Percentiles rank a stretch among this genome's conserved stretches.
Conservation (phyloP, 2,329 filamentous ascomycete genomes). For the Aspergillus awamori region DNA sequence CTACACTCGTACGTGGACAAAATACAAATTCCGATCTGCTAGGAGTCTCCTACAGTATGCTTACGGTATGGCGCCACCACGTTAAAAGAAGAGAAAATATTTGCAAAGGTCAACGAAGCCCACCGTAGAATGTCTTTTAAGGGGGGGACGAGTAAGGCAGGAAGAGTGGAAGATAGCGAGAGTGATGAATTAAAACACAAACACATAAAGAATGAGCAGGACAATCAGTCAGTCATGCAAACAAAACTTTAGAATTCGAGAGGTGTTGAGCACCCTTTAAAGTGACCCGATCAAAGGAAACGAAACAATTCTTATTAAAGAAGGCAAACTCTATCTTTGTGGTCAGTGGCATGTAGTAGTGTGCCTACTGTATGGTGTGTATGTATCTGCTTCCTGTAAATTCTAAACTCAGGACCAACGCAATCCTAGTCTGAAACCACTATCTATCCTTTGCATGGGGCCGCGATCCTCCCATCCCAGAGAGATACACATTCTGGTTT, state of each 20-base stretch:
- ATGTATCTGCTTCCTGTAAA: too few relatives aligned
- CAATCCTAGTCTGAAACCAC: conserved; percentile 6
- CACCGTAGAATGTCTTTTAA: not conserved
- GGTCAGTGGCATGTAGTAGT: conserved; percentile 1
- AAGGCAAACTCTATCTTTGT: conserved; percentile 1
- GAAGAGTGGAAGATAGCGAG: not conserved
- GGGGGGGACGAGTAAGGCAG: not conserved
- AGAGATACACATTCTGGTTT: not conserved
- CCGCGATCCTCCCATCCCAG: conserved; percentile 7
- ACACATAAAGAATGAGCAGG: not conserved
- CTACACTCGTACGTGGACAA: conserved; percentile 6
- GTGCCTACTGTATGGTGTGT: too few relatives aligned
- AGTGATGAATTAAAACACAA: not conserved
- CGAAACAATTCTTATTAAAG: not conserved
- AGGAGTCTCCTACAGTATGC: conserved; percentile 13
- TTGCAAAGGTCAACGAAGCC: not conserved
- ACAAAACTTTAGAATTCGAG: not conserved
- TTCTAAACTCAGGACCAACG: conserved; percentile 9
- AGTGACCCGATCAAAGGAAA: not conserved
- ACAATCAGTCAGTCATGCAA: not conserved
- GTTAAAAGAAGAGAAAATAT: not conserved
- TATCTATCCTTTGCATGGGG: conserved; percentile 4
- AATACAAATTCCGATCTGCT: conserved; percentile 16
- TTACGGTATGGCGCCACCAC: conserved; percentile 20
- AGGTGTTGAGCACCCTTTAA: not conserved